Evolutionary conservation across 1,284 basidiomycete species (phyloP), one percentile per base, ranked within the genome.

Genomic region (Moesziomyces sp.): DNA sequence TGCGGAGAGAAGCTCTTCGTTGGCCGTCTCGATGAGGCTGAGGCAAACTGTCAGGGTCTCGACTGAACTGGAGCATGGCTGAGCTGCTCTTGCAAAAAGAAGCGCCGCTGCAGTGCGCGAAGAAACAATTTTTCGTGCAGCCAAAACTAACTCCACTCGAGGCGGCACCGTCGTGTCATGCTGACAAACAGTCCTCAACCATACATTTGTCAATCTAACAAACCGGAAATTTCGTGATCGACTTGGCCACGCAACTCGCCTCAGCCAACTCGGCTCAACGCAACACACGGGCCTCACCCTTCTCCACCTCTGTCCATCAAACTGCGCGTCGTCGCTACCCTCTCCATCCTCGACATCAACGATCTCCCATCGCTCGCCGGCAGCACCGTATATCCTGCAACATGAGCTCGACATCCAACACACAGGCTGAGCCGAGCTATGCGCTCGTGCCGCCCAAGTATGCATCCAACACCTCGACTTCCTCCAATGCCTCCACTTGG

Each of bases 391-490:
- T n/a, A 14, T 14, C 30, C 21, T 40, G 18, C 52, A 56, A 50
- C 7, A 68, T 63, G 60, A 63, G 49, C 57, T 49, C 58, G 5
- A n/a, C 55, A 52, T 58, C 51, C 13, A 58, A 68, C 46, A 46
- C 63, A 10, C 64, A 63, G 10, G 42, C 56, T 7, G 56, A 63
- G 57, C 66, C 66, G 56, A 51, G 66, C 52, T 73, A 67, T 48
- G 72, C 67, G 26, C 69, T 81, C 46, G 76, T 79, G 40, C 79
- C 79, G 10, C 58, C 70, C 28, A 38, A 46, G 19, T 57, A 68
- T 33, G 58, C 59, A 3, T 54, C 69, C 19, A 67, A 74, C 40
- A 58, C 60, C 1, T 56, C 57, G 18, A 64, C 68, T 30, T 67
- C 75, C 16, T 46, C 74, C 30, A 55, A 35, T 35, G 44, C 64